Conservation (phyloP, 2,329 filamentous ascomycete genomes). For the Fusarium sp. region DNA sequence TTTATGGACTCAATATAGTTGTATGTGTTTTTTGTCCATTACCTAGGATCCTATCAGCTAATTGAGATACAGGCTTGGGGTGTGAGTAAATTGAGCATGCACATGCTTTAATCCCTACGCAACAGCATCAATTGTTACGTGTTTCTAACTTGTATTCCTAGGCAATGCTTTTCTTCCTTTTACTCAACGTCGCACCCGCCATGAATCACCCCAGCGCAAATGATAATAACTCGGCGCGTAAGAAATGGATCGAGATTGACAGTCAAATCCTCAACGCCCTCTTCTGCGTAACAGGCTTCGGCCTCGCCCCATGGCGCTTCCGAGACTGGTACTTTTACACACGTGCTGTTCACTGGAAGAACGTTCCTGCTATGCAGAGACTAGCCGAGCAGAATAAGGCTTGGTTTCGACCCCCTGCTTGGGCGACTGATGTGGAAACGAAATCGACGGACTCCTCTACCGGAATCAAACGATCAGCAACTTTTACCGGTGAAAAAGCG, state of each 20-base stretch:
- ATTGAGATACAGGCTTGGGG: slow-evolving; percentile 1
- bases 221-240: slow-evolving; percentile 79
- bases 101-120: neutral
- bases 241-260: slow-evolving; percentile 87
- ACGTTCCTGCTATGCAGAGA: neutral
- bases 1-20: slow-evolving; percentile 1
- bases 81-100: neutral
- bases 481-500: neutral
- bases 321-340: slow-evolving; percentile 68
- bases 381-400: slow-evolving; percentile 10
- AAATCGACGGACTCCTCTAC: neutral
- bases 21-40: neutral
- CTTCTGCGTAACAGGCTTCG: slow-evolving; percentile 89
- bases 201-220: slow-evolving; percentile 54
- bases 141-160: neutral
- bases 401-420: slow-evolving; percentile 9
- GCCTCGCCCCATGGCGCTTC: slow-evolving; percentile 86
- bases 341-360: neutral
- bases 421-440: neutral
- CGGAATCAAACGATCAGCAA: neutral
- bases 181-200: slow-evolving; percentile 1
- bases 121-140: too few relatives aligned
- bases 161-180: slow-evolving; percentile 14
- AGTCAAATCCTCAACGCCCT: slow-evolving; percentile 84
- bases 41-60: neutral